These are phyloP conservation scores for Paecilomyces formosus DNA, from an alignment of 2,329 filamentous ascomycete species.

Conservation along the genomic window DNA sequence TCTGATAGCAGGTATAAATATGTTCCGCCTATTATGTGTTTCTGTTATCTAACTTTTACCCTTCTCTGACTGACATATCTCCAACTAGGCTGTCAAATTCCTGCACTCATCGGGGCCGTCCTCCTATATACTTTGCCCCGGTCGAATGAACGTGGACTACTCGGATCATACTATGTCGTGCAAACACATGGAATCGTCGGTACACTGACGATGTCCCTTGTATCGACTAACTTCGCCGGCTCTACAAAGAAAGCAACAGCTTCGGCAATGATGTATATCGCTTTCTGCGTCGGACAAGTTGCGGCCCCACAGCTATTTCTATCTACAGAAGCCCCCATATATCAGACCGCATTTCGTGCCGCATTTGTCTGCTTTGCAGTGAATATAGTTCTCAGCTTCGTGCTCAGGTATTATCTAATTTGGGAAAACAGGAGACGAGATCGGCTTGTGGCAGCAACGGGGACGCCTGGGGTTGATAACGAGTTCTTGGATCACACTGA, in stretches of 20 bases:
- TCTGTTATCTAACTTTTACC: background rate
- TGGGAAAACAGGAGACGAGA: conserved; percentile 31
- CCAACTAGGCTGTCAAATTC: background rate
- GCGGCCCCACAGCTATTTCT: conserved; percentile 46
- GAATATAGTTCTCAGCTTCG: conserved; percentile 35
- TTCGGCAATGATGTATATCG: conserved; percentile 45
- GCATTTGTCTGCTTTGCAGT: conserved; percentile 49
- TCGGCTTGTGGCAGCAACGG: conserved; percentile 4
- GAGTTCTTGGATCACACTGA: background rate
- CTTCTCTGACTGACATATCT: background rate
- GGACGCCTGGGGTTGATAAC: background rate
- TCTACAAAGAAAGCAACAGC: conserved; percentile 52
- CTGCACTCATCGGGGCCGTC: background rate
- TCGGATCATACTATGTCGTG: background rate
- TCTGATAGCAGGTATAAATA: background rate
- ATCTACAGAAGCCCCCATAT: conserved; percentile 38
- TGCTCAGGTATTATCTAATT: conserved; percentile 28
- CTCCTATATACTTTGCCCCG: background rate
- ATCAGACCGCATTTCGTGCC: conserved; percentile 43
- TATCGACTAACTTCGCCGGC: conserved; percentile 44
- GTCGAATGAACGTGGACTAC: background rate
- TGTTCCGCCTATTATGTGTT: background rate
- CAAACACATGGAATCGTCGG: background rate
- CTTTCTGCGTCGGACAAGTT: conserved; percentile 48
- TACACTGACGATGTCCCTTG: conserved; percentile 36